Evolutionary conservation across 441 rosid genomes (phyloP), one percentile per base, ranked within the genome.

Genomic region (Hypseocharis bilobata): DNA sequence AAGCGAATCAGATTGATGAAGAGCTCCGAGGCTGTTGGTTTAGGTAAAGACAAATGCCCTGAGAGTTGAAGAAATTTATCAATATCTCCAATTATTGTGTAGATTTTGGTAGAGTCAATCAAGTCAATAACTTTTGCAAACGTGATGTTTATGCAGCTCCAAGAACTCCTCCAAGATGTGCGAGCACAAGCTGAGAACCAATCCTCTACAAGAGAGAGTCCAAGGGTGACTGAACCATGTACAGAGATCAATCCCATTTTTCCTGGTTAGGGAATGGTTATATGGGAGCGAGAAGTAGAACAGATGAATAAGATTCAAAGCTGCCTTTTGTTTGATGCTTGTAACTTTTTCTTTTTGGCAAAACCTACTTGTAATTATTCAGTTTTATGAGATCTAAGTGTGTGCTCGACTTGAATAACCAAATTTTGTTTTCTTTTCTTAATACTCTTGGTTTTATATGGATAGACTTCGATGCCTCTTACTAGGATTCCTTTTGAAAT

Each of bases 1-100:
- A 66, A 64, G 36, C 77, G 77, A 25, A 63, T 76, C 23, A 56
- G 69, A 10, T 23, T 80, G 34, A 72, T 71, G 73, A 72, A 66
- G 60, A 66, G 62, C 62, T 68, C 76, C 0, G 74, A 73, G 34
- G 73, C 72, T n/a, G 52, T 38, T 1, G 66, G 29, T 10, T 55
- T 66, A 4, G 83, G 80, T 66, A 36, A 25, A 17, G 11, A 27
- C 26, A 17, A 32, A 54, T 20, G 19, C 25, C 17, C 44, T 40
- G 7, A 8, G 6, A n/a, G n/a, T 25, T 64, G 45, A n/a, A 14
- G 16, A 13, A 7, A 7, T 51, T 23, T 49, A 4, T 57, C 34
- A 26, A 22, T 16, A 51, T 20, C 22, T 5, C 2, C 57, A 26
- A 14, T 23, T n/a, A 7, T 19, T 20, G 8, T 3, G 13, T 42